Percentiles rank a stretch among this genome's conserved stretches.
Evolutionary conservation across 1,284 basidiomycete species (phyloP).

Genomic region (Dichomitus squalens): DNA sequence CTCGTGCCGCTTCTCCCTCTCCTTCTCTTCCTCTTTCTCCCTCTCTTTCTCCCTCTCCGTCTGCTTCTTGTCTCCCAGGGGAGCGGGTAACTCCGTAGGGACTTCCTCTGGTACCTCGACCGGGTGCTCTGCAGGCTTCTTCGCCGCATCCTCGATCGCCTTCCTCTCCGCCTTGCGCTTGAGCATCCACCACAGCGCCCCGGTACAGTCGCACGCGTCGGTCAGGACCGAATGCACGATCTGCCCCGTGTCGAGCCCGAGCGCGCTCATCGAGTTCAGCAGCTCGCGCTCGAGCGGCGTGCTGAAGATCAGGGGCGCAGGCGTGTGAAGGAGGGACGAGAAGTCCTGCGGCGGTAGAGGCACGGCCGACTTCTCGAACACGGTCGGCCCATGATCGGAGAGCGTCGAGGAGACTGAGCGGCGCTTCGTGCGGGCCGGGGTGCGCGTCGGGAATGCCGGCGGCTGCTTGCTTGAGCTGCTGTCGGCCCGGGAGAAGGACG

Average conservation of each 20-base stretch:
- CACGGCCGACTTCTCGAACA: slow-evolving; percentile 47
- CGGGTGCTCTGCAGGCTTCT: slow-evolving; percentile 11
- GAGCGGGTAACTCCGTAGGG: slow-evolving; percentile 31
- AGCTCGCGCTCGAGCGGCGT: slow-evolving; percentile 82
- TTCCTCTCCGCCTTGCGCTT: slow-evolving; percentile 77
- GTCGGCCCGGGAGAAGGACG: slow-evolving; percentile 25
- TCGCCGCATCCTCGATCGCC: slow-evolving; percentile 44
- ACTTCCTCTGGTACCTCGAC: slow-evolving; percentile 25
- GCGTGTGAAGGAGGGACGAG: slow-evolving; percentile 66
- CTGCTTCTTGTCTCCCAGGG: background rate
- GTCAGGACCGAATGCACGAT: slow-evolving; percentile 90
- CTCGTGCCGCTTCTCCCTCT: slow-evolving; percentile 7
- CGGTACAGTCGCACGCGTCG: slow-evolving; percentile 91
- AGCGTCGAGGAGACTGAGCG: slow-evolving; percentile 88
- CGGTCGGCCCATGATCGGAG: slow-evolving; percentile 58
- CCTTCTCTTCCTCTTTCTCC: background rate
- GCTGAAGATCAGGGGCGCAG: slow-evolving; percentile 83
- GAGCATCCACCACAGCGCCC: slow-evolving; percentile 97
- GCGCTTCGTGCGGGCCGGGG: slow-evolving; percentile 92
- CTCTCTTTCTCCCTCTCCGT: background rate
- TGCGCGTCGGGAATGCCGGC: slow-evolving; percentile 71
- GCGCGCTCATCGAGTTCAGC: slow-evolving; percentile 70
- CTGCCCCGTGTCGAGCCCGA: slow-evolving; percentile 94
- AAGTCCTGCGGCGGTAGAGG: slow-evolving; percentile 66
- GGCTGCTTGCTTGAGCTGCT: slow-evolving; percentile 45